Evolutionary conservation across 2,329 filamentous ascomycete species (phyloP), one percentile per base, ranked within the genome.

Genomic region (Penicillium palitans): DNA sequence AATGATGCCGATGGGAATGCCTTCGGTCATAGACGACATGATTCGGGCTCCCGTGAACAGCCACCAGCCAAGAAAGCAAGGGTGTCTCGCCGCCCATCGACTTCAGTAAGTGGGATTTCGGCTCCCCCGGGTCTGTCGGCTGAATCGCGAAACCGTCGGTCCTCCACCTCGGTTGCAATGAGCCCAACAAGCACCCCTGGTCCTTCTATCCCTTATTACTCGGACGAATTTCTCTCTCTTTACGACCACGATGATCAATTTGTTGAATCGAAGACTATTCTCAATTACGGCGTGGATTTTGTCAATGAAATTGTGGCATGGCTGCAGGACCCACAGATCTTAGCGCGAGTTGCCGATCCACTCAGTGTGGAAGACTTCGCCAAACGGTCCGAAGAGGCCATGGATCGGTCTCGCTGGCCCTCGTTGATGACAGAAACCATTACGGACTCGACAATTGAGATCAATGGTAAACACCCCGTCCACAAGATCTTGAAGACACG

Each of bases 1-100:
- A 96, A 92, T 72, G 90, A 92, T 31, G 62, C 70, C 31, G 69
- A 72, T 46, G 59, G 67, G 44, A 72, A 71, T 49, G 89, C 89
- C 51, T 86, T 85, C 51, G 55, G 59, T 41, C 78, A 80, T 42
- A 80, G 83, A 56, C 83, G 84, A 60, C 79, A 82, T 58, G 87
- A 90, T 52, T 82, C 83, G 33, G 74, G 76, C 31, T 72, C 76
- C 55, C 77, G 73, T n/a, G 74, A 76, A 47, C 72, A 71, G 51
- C 86, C 87, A 44, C 84, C 89, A 2, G 74, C 86, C 40, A 97
- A 96, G 75, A 92, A 91, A 69, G 73, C 88, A 1, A 97, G 96
- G 76, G 87, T 84, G n/a, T 86, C 83, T 48, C 93, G 97, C 78
- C 90, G 90, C 62, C 76, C 90, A 0, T 92, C 87, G 33, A 87